Evolutionary conservation across 2,329 filamentous ascomycete species (phyloP).

Genomic region (Cladosporium sp.): DNA sequence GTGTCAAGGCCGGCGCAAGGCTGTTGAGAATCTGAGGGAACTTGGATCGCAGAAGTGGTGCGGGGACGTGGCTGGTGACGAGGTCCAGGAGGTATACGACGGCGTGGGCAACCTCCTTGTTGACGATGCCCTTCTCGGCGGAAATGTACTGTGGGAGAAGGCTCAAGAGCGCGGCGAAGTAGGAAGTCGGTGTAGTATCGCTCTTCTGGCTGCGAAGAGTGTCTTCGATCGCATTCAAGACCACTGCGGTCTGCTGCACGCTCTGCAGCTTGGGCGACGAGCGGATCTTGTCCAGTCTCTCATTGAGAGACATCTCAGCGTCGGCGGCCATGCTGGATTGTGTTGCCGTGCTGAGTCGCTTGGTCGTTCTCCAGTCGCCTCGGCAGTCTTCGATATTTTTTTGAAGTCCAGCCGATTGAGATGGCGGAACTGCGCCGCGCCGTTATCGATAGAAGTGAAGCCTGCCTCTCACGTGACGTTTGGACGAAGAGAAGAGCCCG

Average conservation of each 20-base stretch:
- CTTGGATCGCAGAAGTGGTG: constrained; percentile 84
- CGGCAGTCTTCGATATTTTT: constrained; percentile 2
- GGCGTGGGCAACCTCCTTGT: constrained; percentile 77
- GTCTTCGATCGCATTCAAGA: constrained; percentile 87
- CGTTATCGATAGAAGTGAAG: too few relatives aligned
- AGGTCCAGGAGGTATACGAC: constrained; percentile 95
- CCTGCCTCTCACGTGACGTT: background rate
- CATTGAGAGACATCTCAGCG: constrained; percentile 60
- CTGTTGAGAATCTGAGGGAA: constrained; percentile 89
- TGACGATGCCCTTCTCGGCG: constrained; percentile 59
- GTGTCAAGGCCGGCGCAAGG: constrained; percentile 76
- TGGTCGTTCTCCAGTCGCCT: background rate
- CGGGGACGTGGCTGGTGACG: constrained; percentile 77
- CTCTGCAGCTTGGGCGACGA: constrained; percentile 87
- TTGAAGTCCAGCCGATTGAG: background rate
- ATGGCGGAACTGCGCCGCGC: background rate
- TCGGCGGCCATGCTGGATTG: constrained; percentile 9
- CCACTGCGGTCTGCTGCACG: constrained; percentile 83
- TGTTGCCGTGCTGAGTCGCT: constrained; percentile 6
- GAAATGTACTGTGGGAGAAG: constrained; percentile 74
- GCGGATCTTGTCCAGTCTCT: constrained; percentile 96
- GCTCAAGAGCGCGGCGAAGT: constrained; percentile 91
- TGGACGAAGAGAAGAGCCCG: background rate
- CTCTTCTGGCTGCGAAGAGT: constrained; percentile 86
- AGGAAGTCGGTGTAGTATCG: constrained; percentile 78